Conservation (phyloP, 305 asterid genomes). For the Striga hermonthica region DNA sequence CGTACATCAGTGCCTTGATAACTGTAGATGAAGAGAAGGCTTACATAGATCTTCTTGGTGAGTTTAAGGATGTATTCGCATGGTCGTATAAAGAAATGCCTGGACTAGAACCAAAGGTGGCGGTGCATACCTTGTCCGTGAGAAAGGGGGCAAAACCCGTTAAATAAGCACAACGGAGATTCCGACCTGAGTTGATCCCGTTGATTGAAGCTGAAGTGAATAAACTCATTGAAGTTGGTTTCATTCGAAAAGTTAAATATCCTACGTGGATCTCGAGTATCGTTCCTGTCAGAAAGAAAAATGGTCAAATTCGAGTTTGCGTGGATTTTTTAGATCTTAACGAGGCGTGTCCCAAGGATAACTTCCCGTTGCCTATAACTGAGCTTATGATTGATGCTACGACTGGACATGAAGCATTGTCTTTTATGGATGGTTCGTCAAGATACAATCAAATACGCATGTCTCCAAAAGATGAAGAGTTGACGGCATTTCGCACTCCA, state of each 20-base stretch:
- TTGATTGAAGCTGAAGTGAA: too few relatives aligned
- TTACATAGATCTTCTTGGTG: too few relatives aligned
- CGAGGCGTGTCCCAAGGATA: neutral
- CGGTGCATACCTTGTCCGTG: neutral
- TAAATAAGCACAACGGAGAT: too few relatives aligned
- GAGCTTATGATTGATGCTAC: conserved; percentile 3
- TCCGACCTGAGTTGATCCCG: too few relatives aligned
- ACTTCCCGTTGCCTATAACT: neutral
- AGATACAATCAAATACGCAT: neutral
- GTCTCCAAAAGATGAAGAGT: neutral
- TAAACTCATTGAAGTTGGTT: neutral
- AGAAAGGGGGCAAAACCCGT: too few relatives aligned
- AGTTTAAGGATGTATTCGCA: neutral
- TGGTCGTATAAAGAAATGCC: conserved; percentile 1
- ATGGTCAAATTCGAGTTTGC: neutral
- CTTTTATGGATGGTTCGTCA: neutral
- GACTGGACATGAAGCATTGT: neutral
- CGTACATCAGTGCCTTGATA: neutral
- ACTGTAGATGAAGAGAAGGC: too few relatives aligned
- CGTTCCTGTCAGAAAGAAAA: neutral
- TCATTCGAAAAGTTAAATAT: neutral
- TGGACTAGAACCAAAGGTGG: neutral
- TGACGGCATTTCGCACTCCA: neutral
- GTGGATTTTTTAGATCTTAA: neutral
- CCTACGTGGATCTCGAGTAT: neutral